Evolutionary conservation across 257 asterid species (phyloP).

Genomic region (Solanum corneliomulleri): DNA sequence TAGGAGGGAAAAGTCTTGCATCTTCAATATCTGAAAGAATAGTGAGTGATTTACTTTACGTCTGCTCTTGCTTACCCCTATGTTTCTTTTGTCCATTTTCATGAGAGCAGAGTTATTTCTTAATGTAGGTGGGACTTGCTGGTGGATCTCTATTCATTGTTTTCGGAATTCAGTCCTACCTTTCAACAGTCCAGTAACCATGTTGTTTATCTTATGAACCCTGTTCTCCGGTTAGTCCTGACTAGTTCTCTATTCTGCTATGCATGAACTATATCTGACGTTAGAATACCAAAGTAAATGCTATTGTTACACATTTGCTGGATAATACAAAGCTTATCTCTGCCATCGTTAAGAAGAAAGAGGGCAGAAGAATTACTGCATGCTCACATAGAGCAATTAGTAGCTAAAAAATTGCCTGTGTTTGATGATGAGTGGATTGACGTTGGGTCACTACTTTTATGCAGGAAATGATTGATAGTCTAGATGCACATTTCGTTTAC

Average conservation of each 20-base stretch:
- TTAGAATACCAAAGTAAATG: neutral
- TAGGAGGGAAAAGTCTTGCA: slow-evolving; percentile 94
- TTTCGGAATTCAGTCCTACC: slow-evolving; percentile 90
- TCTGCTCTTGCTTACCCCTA: neutral
- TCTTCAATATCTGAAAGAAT: slow-evolving; percentile 78
- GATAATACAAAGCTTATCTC: neutral
- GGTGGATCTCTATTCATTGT: slow-evolving; percentile 88
- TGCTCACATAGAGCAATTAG: neutral
- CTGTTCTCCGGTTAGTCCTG: slow-evolving; percentile 18
- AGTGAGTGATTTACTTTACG: slow-evolving; percentile 27
- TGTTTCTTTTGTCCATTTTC: neutral
- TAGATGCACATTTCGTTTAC: neutral
- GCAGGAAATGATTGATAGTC: neutral
- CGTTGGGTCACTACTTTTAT: neutral
- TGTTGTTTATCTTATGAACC: slow-evolving; percentile 8
- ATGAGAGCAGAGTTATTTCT: neutral
- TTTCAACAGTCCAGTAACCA: slow-evolving; percentile 49
- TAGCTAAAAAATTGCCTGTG: neutral
- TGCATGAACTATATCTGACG: neutral
- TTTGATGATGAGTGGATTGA: neutral
- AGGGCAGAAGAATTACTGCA: neutral
- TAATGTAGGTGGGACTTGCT: slow-evolving; percentile 65
- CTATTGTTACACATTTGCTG: neutral
- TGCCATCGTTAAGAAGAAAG: neutral
- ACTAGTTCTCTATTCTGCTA: neutral